Conservation (phyloP, 495 filamentous ascomycete genomes). For the Penicillium subrubescens region DNA sequence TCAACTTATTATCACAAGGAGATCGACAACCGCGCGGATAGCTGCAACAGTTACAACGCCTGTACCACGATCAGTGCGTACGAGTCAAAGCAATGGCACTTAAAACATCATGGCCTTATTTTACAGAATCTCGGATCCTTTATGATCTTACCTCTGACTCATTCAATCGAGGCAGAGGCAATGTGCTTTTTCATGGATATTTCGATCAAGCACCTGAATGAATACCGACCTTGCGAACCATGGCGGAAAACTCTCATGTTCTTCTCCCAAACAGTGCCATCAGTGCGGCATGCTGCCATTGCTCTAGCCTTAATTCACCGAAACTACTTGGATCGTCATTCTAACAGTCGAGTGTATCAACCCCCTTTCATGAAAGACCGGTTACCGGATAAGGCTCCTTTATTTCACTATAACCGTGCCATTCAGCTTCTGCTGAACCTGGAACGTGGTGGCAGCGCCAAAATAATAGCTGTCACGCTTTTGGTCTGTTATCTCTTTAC, state of each 20-base stretch:
- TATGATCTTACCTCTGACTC: slow-evolving; percentile 7
- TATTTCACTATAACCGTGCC: background rate
- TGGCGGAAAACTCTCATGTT: slow-evolving; percentile 35
- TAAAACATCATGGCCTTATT: background rate
- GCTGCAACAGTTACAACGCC: background rate
- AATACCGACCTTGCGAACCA: slow-evolving; percentile 27
- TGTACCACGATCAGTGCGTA: background rate
- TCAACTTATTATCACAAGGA: background rate
- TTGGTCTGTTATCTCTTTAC: background rate
- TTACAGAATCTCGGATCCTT: background rate
- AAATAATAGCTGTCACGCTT: background rate
- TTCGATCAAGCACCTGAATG: slow-evolving; percentile 34
- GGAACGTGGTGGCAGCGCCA: background rate
- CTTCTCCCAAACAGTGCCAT: slow-evolving; percentile 35
- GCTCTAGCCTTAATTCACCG: slow-evolving; percentile 31
- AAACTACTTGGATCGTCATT: slow-evolving; percentile 17
- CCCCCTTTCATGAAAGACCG: background rate
- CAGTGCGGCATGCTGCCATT: slow-evolving; percentile 34
- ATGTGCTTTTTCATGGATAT: slow-evolving; percentile 33
- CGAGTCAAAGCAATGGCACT: background rate
- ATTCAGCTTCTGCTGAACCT: background rate
- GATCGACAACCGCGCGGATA: background rate
- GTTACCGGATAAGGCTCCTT: background rate
- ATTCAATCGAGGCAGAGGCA: slow-evolving; percentile 22
- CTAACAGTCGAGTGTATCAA: background rate